Conservation (phyloP, 1,139 yeast genomes). For the Nakaseomyces kungkrabaensis region DNA sequence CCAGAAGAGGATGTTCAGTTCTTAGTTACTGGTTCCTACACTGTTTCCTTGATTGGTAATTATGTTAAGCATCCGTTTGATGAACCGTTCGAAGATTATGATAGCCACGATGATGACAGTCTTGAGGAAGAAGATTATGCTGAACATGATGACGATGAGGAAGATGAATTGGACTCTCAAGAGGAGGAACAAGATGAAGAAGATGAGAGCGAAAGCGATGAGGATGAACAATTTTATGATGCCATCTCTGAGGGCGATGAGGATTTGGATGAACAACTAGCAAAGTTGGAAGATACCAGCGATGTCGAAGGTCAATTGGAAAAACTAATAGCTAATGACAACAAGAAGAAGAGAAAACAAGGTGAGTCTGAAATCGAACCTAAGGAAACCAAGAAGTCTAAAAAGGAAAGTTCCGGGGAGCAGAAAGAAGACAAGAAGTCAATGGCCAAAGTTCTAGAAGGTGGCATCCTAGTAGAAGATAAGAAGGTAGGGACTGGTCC, state of each 20-base stretch:
- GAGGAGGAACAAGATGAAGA: conserved; percentile 38
- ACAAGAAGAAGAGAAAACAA: conserved; percentile 26
- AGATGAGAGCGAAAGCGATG: conserved; percentile 39
- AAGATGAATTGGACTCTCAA: conserved; percentile 48
- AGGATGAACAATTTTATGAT: conserved; percentile 38
- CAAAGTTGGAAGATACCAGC: conserved; percentile 39
- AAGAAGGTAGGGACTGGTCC: conserved; percentile 83
- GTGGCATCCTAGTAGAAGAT: conserved; percentile 92
- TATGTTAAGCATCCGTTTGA: conserved; percentile 84
- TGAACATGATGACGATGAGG: conserved; percentile 44
- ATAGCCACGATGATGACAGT: conserved; percentile 38
- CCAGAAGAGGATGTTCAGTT: conserved; percentile 93
- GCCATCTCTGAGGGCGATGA: conserved; percentile 21
- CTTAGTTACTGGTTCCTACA: conserved; percentile 92
- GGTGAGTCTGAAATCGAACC: conserved; percentile 28
- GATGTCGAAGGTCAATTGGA: conserved; percentile 9
- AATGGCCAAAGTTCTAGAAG: conserved; percentile 71
- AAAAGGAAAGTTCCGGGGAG: conserved; percentile 70
- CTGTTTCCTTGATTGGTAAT: conserved; percentile 89
- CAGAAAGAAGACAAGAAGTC: conserved; percentile 18
- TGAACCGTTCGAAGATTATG: conserved; percentile 44
- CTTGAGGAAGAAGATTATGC: conserved; percentile 55
- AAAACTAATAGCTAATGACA: conserved; percentile 32
- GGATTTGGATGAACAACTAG: conserved; percentile 29
- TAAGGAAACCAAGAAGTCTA: conserved; percentile 58